phyloP scores from a whole-genome alignment of 805 yeast genomes.

The Cyberlindnera mississippiensis region DNA sequence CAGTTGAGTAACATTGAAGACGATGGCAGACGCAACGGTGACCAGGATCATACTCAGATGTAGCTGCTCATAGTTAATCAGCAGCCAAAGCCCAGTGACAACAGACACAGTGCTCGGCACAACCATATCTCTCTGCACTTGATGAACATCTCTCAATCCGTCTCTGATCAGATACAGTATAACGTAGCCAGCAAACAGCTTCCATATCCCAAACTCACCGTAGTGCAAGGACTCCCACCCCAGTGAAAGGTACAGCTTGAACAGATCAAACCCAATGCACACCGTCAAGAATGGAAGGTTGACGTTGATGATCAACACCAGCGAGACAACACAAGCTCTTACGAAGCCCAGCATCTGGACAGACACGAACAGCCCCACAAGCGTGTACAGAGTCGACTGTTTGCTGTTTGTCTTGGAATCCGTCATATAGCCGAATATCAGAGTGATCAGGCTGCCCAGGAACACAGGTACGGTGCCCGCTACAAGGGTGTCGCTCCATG shows the following conservation, averaged over 20 bases:
- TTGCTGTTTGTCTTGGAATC: background rate
- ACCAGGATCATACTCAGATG: slow-evolving; percentile 26
- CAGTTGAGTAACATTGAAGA: slow-evolving; percentile 17
- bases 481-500: background rate
- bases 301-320: slow-evolving; percentile 20
- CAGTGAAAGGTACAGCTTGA: slow-evolving; percentile 3
- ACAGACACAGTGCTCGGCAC: slow-evolving; percentile 2
- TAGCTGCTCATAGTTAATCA: slow-evolving; percentile 4
- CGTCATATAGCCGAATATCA: background rate
- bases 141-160: slow-evolving; percentile 17
- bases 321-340: slow-evolving; percentile 20
- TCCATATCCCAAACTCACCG: too few species aligned
- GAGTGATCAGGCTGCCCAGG: background rate
- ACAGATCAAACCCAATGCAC: slow-evolving; percentile 18
- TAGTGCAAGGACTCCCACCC: too few species aligned
- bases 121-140: slow-evolving; percentile 2
- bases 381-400: slow-evolving; percentile 4
- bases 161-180: slow-evolving; percentile 5
- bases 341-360: slow-evolving; percentile 22
- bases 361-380: slow-evolving; percentile 12
- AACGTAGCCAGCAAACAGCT: slow-evolving; percentile 3
- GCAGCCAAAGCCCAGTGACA: slow-evolving; percentile 2
- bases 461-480: background rate
- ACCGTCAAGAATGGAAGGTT: slow-evolving; percentile 11
- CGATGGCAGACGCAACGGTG: slow-evolving; percentile 24